A percentile compares a stretch with the other conserved stretches of the same genome.
phyloP scores from a whole-genome alignment of 2,329 filamentous ascomycete genomes.

The Cladosporium oxysporum region DNA sequence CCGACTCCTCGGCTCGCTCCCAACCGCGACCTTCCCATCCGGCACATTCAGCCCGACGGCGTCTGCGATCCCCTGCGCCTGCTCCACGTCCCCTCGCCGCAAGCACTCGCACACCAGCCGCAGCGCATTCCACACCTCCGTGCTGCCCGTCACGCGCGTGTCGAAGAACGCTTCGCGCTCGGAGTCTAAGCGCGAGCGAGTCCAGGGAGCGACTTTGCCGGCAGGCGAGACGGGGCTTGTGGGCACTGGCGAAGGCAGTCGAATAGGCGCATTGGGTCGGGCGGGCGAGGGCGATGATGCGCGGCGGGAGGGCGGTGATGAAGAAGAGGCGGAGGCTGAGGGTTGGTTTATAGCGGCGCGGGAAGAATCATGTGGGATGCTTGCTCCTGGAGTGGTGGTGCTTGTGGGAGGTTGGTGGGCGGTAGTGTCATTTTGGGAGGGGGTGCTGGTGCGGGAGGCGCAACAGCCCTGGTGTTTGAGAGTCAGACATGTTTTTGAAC shows the following conservation, averaged over 20 bases:
- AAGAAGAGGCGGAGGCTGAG: slow-evolving; percentile 3
- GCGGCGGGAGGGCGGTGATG: neutral
- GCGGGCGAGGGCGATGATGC: neutral
- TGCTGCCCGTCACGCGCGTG: slow-evolving; percentile 74
- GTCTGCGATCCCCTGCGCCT: slow-evolving; percentile 76
- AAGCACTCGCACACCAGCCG: slow-evolving; percentile 67
- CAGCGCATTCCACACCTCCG: slow-evolving; percentile 80
- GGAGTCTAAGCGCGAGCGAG: slow-evolving; percentile 63
- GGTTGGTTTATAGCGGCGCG: slow-evolving; percentile 21
- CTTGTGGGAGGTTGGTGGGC: neutral
- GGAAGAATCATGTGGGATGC: slow-evolving; percentile 11
- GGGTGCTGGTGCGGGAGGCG: slow-evolving; percentile 10
- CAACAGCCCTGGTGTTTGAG: slow-evolving; percentile 15
- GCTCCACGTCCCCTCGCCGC: slow-evolving; percentile 51
- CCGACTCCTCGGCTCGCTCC: neutral
- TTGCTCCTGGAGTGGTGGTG: neutral
- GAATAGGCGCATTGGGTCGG: slow-evolving; percentile 15
- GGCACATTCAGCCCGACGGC: slow-evolving; percentile 64
- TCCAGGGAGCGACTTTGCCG: slow-evolving; percentile 57
- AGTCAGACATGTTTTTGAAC: neutral
- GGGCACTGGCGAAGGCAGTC: slow-evolving; percentile 30
- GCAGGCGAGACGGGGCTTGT: slow-evolving; percentile 25
- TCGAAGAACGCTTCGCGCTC: slow-evolving; percentile 88
- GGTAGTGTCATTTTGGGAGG: slow-evolving; percentile 4
- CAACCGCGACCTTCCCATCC: slow-evolving; percentile 38